phyloP scores from a whole-genome alignment of 352 stramenopile species.

The Elongisporangium anandrum region DNA sequence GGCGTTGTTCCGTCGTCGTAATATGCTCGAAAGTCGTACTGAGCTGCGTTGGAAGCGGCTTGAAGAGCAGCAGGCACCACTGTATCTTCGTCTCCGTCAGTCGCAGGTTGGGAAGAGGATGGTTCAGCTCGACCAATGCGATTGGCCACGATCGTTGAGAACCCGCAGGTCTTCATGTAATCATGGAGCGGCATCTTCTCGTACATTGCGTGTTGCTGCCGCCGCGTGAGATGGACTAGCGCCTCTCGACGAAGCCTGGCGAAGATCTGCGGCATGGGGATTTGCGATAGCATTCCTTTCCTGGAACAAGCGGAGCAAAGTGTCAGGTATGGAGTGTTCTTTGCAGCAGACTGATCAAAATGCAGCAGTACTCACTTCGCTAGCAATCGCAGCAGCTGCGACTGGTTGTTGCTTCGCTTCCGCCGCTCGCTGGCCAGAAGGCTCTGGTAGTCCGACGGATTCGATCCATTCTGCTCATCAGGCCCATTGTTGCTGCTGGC shows the following conservation, averaged over 20 bases:
- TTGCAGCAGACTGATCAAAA: background rate
- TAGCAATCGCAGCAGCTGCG: conserved; percentile 22
- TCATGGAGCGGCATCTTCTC: conserved; percentile 51
- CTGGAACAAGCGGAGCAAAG: background rate
- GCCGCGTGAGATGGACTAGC: conserved; percentile 40
- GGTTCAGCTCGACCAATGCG: background rate
- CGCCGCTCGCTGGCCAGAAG: conserved; percentile 33
- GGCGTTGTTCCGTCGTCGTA: background rate
- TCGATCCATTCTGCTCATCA: background rate
- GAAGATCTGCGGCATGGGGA: conserved; percentile 51
- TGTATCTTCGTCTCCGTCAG: background rate
- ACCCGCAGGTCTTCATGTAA: conserved; percentile 62
- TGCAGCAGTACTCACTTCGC: conserved; percentile 17
- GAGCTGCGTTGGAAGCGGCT: no score
- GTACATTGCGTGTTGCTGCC: conserved; percentile 30
- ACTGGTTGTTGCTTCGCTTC: conserved; percentile 23
- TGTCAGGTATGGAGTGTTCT: background rate
- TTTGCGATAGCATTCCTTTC: conserved; percentile 23
- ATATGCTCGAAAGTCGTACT: background rate
- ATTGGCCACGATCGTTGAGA: conserved; percentile 2
- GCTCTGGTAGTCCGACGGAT: conserved; percentile 22
- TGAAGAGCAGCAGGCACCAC: no score
- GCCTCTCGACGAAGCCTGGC: conserved; percentile 45
- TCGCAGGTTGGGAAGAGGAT: conserved; percentile 1
- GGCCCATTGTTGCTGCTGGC: conserved; percentile 3